Base-by-base conservation (phyloP, 192 early-diverging fungal species). In the Podila minutissima region DNA sequence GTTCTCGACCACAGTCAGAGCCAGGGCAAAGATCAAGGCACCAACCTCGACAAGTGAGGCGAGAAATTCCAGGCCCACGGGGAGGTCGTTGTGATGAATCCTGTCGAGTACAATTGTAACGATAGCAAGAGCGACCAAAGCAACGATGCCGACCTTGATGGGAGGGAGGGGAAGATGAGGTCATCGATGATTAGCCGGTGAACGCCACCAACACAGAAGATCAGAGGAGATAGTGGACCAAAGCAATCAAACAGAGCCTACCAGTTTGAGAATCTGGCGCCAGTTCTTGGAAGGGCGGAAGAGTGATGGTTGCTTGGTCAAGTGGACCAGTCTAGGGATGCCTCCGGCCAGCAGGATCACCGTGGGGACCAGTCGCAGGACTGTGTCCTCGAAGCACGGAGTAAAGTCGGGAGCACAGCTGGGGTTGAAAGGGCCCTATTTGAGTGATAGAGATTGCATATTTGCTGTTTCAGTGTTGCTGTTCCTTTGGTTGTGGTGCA, bases 1-100 rank as follows among this genome's bases (percentile, higher is more conserved):
- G 71, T 89, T 87, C 51, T 92, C 88, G 19, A 82, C 48, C 48
- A 86, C 67, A 17, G 86, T 84, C 59, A 90, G 62, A 5, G 66
- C 82, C 24, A 77, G 41, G 5, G 88, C 89, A 28, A 84, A 49
- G 33, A 71, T 3, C 28, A 75, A 26, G 19, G 67, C 31, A 4
- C 13, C 38, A 4, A 67, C 37, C 35, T 74, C 72, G 24, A 74
- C 46, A 20, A 74, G 20, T 0, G 73, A 33, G 17, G 65, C 50
- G 5, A 74, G 32, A 26, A 75, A 57, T 19, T 82, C 73, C 3
- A 81, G 64, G 13, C 70, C 66, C n/a, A 74, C 28, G 19, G 15
- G 53, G 3, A 26, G 28, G 59, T 59, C 15, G 3, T 7, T 31
- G 46, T 41, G 37, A 26, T 22, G 41, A 24, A 33, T 41, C 12